Evolutionary conservation across 2,329 filamentous ascomycete genomes (phyloP).

Genomic region (Microascus cirrosus): DNA sequence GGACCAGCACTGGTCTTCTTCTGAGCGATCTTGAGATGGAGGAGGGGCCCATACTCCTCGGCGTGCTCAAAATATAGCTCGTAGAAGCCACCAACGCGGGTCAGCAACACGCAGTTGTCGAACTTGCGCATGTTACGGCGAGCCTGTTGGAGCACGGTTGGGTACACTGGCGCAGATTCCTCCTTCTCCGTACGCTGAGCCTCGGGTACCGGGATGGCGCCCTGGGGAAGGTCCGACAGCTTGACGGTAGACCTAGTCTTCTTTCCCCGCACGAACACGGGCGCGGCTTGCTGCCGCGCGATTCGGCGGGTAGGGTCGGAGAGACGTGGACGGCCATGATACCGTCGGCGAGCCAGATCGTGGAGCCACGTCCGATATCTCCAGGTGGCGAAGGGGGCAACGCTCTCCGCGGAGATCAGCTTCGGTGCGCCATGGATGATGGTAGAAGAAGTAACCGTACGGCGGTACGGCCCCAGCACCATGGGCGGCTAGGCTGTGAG

Average conservation of each 20-base stretch:
- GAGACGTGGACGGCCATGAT: background rate
- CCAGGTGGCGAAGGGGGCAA: background rate
- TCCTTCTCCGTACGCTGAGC: conserved; percentile 17
- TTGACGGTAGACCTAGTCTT: conserved; percentile 43
- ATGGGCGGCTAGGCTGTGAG: conserved; percentile 1
- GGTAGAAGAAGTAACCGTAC: background rate
- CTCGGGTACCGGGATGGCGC: conserved; percentile 25
- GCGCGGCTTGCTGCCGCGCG: background rate
- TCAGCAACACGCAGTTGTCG: conserved; percentile 80
- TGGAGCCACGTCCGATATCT: background rate
- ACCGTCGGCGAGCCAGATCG: background rate
- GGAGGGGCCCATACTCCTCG: conserved; percentile 71
- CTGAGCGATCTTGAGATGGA: conserved; percentile 76
- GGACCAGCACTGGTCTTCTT: conserved; percentile 70
- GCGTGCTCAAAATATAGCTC: conserved; percentile 97
- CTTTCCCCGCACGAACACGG: conserved; percentile 29
- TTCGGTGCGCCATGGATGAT: background rate
- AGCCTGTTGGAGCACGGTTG: conserved; percentile 81
- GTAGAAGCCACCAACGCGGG: conserved; percentile 90
- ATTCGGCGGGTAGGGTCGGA: background rate
- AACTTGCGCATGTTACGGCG: conserved; percentile 84
- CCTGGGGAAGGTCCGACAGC: conserved; percentile 47
- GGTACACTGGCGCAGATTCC: conserved; percentile 49
- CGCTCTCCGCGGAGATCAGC: background rate
- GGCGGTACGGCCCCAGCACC: background rate